Evolutionary conservation across 2,329 filamentous ascomycete genomes (phyloP).

Genomic region (Pseudonectria foliicola): DNA sequence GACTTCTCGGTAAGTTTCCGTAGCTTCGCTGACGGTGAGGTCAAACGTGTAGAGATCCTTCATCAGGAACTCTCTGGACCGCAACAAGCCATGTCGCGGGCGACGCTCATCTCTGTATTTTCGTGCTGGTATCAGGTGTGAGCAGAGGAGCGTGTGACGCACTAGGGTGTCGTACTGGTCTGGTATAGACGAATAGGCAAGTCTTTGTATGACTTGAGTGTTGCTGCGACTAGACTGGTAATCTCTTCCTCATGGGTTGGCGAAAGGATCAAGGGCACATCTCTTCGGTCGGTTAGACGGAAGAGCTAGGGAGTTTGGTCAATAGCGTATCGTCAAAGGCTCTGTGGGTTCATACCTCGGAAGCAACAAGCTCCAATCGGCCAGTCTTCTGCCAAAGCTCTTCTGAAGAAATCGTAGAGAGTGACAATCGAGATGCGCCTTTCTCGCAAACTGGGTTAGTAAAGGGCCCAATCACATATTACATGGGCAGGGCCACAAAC

Average conservation of each 20-base stretch:
- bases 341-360: conserved; percentile 51
- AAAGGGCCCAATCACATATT: neutral
- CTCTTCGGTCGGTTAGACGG: conserved; percentile 70
- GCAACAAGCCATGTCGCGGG: conserved; percentile 79
- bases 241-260: conserved; percentile 98
- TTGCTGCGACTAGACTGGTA: conserved; percentile 66
- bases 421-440: conserved; percentile 72
- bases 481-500: conserved; percentile 31
- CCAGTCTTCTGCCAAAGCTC: conserved; percentile 77
- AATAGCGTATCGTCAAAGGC: conserved; percentile 9
- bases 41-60: conserved; percentile 99
- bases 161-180: conserved; percentile 49
- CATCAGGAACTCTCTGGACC: conserved; percentile 91
- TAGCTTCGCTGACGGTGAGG: conserved; percentile 54
- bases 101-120: conserved; percentile 93
- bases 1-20: conserved; percentile 74
- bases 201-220: conserved; percentile 75
- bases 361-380: conserved; percentile 62
- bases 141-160: too few species aligned
- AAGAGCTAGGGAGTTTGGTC: conserved; percentile 60
- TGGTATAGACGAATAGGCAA: conserved; percentile 86
- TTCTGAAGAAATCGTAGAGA: conserved; percentile 82
- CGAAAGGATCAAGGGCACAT: conserved; percentile 66
- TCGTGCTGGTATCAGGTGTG: conserved; percentile 46
- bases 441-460: conserved; percentile 10